Conservation (phyloP, 2,329 filamentous ascomycete genomes). For the Xylariaceae sp. region DNA sequence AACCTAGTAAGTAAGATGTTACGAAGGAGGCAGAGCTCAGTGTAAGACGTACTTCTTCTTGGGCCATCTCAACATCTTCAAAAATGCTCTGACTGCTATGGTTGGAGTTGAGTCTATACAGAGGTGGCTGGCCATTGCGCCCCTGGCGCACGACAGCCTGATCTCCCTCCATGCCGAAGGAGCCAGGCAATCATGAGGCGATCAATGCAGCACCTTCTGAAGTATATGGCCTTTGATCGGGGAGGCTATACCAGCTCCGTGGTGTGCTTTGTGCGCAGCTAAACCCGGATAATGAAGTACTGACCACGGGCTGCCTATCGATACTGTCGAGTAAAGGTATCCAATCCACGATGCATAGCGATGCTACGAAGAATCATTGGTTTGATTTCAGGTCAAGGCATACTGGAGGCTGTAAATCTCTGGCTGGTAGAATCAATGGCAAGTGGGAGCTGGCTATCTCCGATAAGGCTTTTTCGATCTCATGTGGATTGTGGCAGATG, state of each 20-base stretch:
- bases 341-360: not conserved
- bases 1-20: no score
- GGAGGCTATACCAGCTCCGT: not conserved
- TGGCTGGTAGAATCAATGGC: no score
- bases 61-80: constrained; percentile 97
- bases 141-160: constrained; percentile 16
- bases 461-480: not conserved
- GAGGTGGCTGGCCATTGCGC: constrained; percentile 18
- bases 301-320: not conserved
- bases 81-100: constrained; percentile 76
- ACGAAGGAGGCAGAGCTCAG: constrained; percentile 1
- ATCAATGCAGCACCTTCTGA: no score
- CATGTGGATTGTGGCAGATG: not conserved
- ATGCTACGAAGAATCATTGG: not conserved
- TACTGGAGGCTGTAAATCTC: no score
- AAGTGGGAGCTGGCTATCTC: no score
- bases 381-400: not conserved
- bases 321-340: not conserved
- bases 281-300: no score
- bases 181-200: no score
- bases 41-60: constrained; percentile 69
- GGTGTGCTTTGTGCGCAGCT: no score
- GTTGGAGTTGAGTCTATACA: constrained; percentile 67
- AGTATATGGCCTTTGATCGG: no score
- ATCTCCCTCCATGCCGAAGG: constrained; percentile 17